These are phyloP conservation scores for Coleophoma crateriformis DNA, from an alignment of 2,329 filamentous ascomycete species.

Conservation along the genomic window DNA sequence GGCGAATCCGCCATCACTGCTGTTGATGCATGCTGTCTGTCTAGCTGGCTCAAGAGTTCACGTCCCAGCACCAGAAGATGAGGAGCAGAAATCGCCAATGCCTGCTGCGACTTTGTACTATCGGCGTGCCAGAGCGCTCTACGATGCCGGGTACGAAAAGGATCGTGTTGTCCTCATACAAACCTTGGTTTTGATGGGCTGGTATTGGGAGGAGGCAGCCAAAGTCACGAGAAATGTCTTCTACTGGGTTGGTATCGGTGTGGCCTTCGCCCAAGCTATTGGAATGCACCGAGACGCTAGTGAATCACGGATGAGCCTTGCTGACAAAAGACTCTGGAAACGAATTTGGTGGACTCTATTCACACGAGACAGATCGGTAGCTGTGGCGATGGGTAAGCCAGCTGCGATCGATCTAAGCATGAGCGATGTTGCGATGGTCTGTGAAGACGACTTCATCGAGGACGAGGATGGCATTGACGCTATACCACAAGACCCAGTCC, in stretches of 20 bases:
- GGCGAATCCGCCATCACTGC: slow-evolving; percentile 87
- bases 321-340: slow-evolving; percentile 93
- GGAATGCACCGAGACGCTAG: slow-evolving; percentile 96
- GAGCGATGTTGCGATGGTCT: slow-evolving; percentile 63
- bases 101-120: slow-evolving; percentile 85
- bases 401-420: slow-evolving; percentile 74
- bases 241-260: slow-evolving; percentile 93
- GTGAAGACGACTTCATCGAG: slow-evolving; percentile 89
- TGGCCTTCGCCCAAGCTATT: slow-evolving; percentile 88
- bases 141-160: slow-evolving; percentile 95
- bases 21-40: slow-evolving; percentile 82
- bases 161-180: slow-evolving; percentile 94
- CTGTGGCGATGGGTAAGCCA: slow-evolving; percentile 86
- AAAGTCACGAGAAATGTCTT: slow-evolving; percentile 89
- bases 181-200: slow-evolving; percentile 85
- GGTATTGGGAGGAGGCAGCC: slow-evolving; percentile 91
- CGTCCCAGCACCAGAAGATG: slow-evolving; percentile 6
- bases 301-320: slow-evolving; percentile 79
- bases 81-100: slow-evolving; percentile 66
- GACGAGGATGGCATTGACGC: slow-evolving; percentile 65
- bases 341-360: slow-evolving; percentile 98
- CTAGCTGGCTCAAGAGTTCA: slow-evolving; percentile 89
- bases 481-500: slow-evolving; percentile 65
- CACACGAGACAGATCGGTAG: slow-evolving; percentile 86
- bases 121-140: slow-evolving; percentile 90